Evolutionary conservation across 116 monocot species (phyloP).

Genomic region (Cymodocea nodosa): DNA sequence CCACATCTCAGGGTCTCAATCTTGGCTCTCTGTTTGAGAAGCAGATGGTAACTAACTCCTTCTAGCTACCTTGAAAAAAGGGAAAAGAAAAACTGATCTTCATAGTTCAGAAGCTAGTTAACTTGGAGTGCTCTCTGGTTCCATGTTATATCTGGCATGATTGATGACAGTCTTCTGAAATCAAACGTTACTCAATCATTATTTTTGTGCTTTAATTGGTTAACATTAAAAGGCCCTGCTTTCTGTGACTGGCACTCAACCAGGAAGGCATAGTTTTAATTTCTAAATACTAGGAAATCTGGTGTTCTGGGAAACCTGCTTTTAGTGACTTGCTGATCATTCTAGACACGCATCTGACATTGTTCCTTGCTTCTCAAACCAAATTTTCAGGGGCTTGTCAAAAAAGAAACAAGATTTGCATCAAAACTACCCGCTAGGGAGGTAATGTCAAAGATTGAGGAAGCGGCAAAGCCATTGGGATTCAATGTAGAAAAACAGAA

Average conservation of each 20-base stretch:
- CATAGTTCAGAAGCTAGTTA: not conserved
- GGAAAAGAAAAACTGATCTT: not conserved
- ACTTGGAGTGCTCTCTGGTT: no score
- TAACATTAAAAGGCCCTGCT: no score
- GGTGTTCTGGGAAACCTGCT: no score
- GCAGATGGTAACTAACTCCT: conserved; percentile 32
- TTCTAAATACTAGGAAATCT: no score
- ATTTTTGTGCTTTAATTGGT: no score
- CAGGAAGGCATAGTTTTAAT: no score
- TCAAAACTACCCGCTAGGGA: conserved; percentile 67
- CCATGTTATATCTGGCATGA: no score
- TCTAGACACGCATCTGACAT: not conserved
- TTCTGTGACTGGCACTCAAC: no score
- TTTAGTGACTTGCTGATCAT: not conserved
- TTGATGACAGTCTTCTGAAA: no score
- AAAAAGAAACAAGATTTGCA: conserved; percentile 80
- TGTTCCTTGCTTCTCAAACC: not conserved
- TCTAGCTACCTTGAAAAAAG: not conserved
- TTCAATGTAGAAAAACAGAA: conserved; percentile 66
- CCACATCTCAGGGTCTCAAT: conserved; percentile 89
- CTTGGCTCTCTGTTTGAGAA: conserved; percentile 82
- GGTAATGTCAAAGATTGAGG: conserved; percentile 77
- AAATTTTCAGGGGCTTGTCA: conserved; percentile 41
- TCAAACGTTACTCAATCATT: no score
- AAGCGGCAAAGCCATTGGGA: conserved; percentile 65